Conservation (phyloP, 2,329 filamentous ascomycete genomes). For the Ophiostoma sp. region DNA sequence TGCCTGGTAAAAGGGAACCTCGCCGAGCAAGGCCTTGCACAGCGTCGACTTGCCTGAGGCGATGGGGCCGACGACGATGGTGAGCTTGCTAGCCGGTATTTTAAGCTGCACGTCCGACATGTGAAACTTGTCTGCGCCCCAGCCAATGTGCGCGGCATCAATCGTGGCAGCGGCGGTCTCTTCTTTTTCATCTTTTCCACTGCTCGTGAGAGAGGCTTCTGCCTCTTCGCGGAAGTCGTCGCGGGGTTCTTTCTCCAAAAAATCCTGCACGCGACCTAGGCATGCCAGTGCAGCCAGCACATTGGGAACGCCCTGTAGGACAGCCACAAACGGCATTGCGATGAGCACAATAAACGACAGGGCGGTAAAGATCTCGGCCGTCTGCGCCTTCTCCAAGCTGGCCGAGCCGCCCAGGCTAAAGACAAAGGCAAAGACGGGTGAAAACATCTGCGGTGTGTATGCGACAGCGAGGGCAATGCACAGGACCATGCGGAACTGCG, state of each 20-base stretch:
- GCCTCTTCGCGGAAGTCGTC: conserved; percentile 29
- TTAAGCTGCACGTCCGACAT: conserved; percentile 35
- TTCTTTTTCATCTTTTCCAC: neutral
- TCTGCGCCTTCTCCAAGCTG: conserved; percentile 28
- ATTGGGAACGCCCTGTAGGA: conserved; percentile 34
- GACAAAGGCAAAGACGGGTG: conserved; percentile 35
- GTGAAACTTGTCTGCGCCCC: conserved; percentile 31
- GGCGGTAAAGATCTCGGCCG: conserved; percentile 29
- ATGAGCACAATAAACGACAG: conserved; percentile 36
- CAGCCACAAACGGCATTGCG: conserved; percentile 30
- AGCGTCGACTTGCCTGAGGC: conserved; percentile 43
- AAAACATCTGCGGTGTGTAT: conserved; percentile 35
- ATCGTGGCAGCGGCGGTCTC: neutral
- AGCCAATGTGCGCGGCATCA: conserved; percentile 33
- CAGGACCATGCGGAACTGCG: conserved; percentile 31
- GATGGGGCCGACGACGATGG: conserved; percentile 40
- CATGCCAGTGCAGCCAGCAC: conserved; percentile 35
- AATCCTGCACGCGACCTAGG: conserved; percentile 34
- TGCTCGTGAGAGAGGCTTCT: neutral
- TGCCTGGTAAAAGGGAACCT: conserved; percentile 27
- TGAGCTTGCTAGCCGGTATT: conserved; percentile 33
- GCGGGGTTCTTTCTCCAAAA: conserved; percentile 33
- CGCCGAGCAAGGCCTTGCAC: conserved; percentile 38
- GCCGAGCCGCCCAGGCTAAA: conserved; percentile 22
- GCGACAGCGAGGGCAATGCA: conserved; percentile 31